phyloP scores from a whole-genome alignment of 306 rosid genomes.

The Lupinus albus region DNA sequence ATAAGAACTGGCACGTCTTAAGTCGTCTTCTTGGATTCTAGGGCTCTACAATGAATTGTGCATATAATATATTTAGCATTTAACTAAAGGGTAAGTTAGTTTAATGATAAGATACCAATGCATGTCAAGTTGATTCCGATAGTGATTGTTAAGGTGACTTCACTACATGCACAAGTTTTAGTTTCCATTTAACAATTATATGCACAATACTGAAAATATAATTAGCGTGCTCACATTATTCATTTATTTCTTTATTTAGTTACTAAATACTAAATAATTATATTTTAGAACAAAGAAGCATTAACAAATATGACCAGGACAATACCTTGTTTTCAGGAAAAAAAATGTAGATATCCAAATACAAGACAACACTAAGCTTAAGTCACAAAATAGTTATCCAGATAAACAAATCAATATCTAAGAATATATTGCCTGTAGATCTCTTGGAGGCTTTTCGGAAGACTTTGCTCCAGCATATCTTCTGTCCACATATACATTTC shows the following conservation, averaged over 20 bases:
- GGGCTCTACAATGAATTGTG: conserved; percentile 56
- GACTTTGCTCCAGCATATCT: conserved; percentile 70
- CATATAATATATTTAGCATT: conserved; percentile 34
- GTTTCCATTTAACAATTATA: conserved; percentile 16
- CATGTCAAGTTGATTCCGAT: conserved; percentile 1
- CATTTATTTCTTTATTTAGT: conserved; percentile 15
- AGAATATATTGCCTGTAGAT: conserved; percentile 66
- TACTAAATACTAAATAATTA: background rate
- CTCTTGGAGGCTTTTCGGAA: conserved; percentile 81
- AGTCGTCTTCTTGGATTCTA: conserved; percentile 59
- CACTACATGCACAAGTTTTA: conserved; percentile 21
- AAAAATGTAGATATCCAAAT: background rate
- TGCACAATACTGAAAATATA: conserved; percentile 1
- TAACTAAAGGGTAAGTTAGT: conserved; percentile 26
- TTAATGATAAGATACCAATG: conserved; percentile 14
- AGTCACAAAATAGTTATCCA: background rate
- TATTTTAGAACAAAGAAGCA: conserved; percentile 26
- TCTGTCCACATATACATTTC: conserved; percentile 71
- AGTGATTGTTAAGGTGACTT: conserved; percentile 20
- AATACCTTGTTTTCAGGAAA: background rate
- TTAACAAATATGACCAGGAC: conserved; percentile 4
- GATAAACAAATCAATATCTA: conserved; percentile 27
- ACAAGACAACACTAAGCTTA: conserved; percentile 21
- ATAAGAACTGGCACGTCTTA: conserved; percentile 93
- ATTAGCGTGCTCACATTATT: conserved; percentile 21